Conservation (phyloP, 1,284 basidiomycete genomes). For the Trametes hirsuta region DNA sequence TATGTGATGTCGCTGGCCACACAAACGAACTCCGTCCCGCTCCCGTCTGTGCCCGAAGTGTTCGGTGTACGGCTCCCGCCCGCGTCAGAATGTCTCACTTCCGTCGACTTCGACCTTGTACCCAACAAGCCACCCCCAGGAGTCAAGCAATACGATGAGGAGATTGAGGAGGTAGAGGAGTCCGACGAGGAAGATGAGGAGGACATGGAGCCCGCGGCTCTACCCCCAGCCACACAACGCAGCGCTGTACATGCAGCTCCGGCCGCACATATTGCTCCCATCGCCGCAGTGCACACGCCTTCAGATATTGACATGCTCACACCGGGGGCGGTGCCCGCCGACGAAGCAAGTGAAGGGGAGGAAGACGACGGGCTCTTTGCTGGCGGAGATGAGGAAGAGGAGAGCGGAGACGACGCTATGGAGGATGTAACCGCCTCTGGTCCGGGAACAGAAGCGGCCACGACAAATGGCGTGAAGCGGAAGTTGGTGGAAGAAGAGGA, state of each 20-base stretch:
- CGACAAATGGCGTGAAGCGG: slow-evolving; percentile 64
- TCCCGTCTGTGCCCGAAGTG: slow-evolving; percentile 93
- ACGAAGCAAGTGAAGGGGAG: slow-evolving; percentile 68
- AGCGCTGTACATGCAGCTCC: slow-evolving; percentile 13
- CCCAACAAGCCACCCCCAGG: slow-evolving; percentile 84
- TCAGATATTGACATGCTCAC: slow-evolving; percentile 67
- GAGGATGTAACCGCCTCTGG: slow-evolving; percentile 66
- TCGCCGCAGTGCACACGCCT: slow-evolving; percentile 61
- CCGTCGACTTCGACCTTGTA: slow-evolving; percentile 92
- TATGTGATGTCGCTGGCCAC: slow-evolving; percentile 89
- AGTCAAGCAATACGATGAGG: slow-evolving; percentile 75
- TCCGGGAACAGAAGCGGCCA: slow-evolving; percentile 37
- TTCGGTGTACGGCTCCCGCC: slow-evolving; percentile 93
- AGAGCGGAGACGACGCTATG: slow-evolving; percentile 74
- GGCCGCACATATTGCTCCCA: slow-evolving; percentile 47
- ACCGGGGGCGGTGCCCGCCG: slow-evolving; percentile 49
- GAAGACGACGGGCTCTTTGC: slow-evolving; percentile 66
- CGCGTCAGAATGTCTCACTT: slow-evolving; percentile 80
- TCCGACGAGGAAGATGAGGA: slow-evolving; percentile 66
- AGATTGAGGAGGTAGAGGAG: slow-evolving; percentile 77
- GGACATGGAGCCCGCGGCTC: slow-evolving; percentile 61
- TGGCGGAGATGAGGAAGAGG: slow-evolving; percentile 69
- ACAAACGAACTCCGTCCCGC: slow-evolving; percentile 87
- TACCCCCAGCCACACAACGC: slow-evolving; percentile 33
- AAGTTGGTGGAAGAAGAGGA: slow-evolving; percentile 85